Percentiles rank a stretch among this genome's conserved stretches.
Conservation (phyloP, 2,329 filamentous ascomycete genomes). For the Claviceps pazoutovae region DNA sequence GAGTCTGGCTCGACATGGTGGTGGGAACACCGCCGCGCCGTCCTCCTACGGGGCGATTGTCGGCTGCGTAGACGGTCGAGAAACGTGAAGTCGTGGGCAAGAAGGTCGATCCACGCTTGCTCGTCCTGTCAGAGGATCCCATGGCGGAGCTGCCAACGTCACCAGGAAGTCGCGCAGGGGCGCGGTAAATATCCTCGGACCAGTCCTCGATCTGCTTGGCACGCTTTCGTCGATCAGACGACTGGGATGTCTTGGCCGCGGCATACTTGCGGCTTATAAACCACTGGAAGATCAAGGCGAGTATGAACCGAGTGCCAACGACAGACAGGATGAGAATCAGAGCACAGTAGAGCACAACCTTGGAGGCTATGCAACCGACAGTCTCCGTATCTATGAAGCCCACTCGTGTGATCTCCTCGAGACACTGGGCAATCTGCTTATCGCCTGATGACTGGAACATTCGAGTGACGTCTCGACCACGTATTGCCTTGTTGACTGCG, state of each 20-base stretch:
- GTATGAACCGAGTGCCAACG: conserved; percentile 70
- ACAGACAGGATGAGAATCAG: conserved; percentile 84
- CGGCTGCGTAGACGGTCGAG: conserved; percentile 73
- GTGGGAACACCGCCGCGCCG: conserved; percentile 51
- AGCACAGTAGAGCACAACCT: conserved; percentile 91
- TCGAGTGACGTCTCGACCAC: conserved; percentile 79
- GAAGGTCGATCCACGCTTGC: conserved; percentile 72
- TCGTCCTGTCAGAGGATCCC: conserved; percentile 52
- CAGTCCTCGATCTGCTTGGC: conserved; percentile 94
- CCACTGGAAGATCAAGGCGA: conserved; percentile 91
- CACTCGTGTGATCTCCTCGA: conserved; percentile 89
- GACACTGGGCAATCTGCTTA: conserved; percentile 72
- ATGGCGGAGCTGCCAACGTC: conserved; percentile 54
- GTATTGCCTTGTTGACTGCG: conserved; percentile 46
- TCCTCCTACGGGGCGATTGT: conserved; percentile 34
- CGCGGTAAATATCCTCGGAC: conserved; percentile 93
- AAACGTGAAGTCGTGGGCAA: conserved; percentile 90
- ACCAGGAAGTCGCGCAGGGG: conserved; percentile 66
- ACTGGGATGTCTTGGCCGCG: conserved; percentile 72
- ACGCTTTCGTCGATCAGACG: conserved; percentile 66
- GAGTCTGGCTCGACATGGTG: conserved; percentile 87
- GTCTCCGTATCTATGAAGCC: conserved; percentile 92
- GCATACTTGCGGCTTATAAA: conserved; percentile 80
- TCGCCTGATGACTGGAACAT: conserved; percentile 67
- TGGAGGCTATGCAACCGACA: conserved; percentile 91